These are phyloP conservation scores for Aspergillus pseudotamarii DNA, from an alignment of 2,329 filamentous ascomycete species.

Conservation along the genomic window DNA sequence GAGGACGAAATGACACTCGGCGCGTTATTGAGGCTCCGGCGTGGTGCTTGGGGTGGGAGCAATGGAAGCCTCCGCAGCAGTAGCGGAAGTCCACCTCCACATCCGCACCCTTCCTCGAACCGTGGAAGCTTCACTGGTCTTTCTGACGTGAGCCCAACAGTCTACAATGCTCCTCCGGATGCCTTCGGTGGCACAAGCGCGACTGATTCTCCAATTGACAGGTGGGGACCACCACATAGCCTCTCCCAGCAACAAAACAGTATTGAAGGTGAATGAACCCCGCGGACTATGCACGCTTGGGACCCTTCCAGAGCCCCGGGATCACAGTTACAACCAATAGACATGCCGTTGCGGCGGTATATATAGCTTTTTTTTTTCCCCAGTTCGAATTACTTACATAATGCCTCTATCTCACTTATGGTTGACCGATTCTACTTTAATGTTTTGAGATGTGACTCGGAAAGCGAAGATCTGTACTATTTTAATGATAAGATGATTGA, in stretches of 20 bases:
- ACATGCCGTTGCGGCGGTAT: neutral
- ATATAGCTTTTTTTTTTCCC: neutral
- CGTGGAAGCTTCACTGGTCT: conserved; percentile 39
- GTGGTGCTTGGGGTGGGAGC: conserved; percentile 78
- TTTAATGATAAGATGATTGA: conserved; percentile 1
- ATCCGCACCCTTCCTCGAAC: conserved; percentile 36
- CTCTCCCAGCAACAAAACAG: conserved; percentile 7
- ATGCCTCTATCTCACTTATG: neutral
- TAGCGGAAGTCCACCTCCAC: conserved; percentile 46
- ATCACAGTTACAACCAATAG: neutral
- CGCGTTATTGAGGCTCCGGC: conserved; percentile 71
- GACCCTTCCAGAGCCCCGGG: neutral
- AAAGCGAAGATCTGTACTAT: conserved; percentile 1
- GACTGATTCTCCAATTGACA: conserved; percentile 22
- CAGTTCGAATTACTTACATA: neutral
- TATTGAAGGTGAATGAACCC: neutral
- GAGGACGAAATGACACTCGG: conserved; percentile 74
- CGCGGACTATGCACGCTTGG: neutral
- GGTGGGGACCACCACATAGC: conserved; percentile 10
- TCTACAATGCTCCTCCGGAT: conserved; percentile 24
- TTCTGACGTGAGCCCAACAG: conserved; percentile 36
- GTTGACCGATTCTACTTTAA: neutral
- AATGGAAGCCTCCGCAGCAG: conserved; percentile 69
- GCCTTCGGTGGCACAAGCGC: conserved; percentile 17
- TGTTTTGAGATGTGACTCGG: neutral